Conservation (phyloP, 768 basidiomycete genomes). For the Lentinula detonsa region DNA sequence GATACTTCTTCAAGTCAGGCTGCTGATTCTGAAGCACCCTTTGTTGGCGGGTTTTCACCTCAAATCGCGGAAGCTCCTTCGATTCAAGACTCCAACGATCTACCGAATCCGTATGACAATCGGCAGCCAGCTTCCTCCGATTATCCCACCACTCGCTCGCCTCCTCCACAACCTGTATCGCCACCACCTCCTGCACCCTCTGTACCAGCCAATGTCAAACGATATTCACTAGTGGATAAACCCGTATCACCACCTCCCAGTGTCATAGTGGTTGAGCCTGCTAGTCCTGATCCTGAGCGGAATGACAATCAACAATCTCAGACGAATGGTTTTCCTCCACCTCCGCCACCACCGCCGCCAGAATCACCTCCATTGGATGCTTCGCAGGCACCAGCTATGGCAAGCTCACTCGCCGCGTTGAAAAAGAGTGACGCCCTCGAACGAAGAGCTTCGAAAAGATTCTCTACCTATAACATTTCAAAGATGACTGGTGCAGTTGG, state of each 20-base stretch:
- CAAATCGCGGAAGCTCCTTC: constrained; percentile 3
- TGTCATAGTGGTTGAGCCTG: constrained; percentile 44
- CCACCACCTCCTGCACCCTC: constrained; percentile 21
- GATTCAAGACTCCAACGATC: constrained; percentile 7
- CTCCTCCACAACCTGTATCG: constrained; percentile 11
- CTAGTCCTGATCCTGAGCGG: constrained; percentile 32
- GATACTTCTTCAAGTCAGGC: constrained; percentile 20
- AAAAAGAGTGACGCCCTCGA: constrained; percentile 84
- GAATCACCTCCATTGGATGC: constrained; percentile 30
- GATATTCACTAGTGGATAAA: constrained; percentile 75
- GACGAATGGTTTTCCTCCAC: constrained; percentile 17
- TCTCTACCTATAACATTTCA: constrained; percentile 89
- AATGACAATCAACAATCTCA: constrained; percentile 16
- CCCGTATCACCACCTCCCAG: constrained; percentile 41
- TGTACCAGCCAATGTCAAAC: constrained; percentile 66
- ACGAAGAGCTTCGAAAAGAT: constrained; percentile 91
- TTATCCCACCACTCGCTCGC: constrained; percentile 12
- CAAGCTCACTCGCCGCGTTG: constrained; percentile 80
- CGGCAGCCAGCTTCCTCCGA: constrained; percentile 7
- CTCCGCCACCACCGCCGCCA: constrained; percentile 27
- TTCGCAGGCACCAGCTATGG: constrained; percentile 58
- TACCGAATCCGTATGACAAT: constrained; percentile 6
- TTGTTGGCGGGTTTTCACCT: constrained; percentile 47
- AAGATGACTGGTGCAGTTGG: constrained; percentile 74
- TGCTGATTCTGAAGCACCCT: constrained; percentile 30